Evolutionary conservation across 2,329 filamentous ascomycete genomes (phyloP).

Genomic region (Colletotrichum liaoningense): DNA sequence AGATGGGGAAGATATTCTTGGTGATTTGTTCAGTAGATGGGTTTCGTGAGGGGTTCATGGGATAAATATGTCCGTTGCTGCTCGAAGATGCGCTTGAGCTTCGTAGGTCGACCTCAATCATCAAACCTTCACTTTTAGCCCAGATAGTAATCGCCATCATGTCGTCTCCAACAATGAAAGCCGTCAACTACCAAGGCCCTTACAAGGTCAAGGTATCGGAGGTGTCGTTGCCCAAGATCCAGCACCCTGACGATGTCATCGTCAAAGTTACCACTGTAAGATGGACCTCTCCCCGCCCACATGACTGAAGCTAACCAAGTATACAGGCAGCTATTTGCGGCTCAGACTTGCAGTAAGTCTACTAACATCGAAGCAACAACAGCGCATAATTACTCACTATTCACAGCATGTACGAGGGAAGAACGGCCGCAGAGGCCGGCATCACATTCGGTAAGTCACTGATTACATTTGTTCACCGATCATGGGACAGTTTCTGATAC

Average conservation of each 20-base stretch:
- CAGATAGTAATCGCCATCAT: not conserved
- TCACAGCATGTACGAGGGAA: conserved; percentile 72
- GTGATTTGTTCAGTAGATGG: not conserved
- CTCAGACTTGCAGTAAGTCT: conserved; percentile 57
- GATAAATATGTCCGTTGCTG: conserved; percentile 9
- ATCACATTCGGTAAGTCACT: conserved; percentile 64
- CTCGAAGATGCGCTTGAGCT: not conserved
- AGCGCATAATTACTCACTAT: conserved; percentile 38
- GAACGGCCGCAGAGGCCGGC: conserved; percentile 71
- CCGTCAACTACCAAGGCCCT: conserved; percentile 71
- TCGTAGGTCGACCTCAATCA: not conserved
- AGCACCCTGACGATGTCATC: conserved; percentile 74
- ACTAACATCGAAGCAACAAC: conserved; percentile 5
- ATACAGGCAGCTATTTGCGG: conserved; percentile 62
- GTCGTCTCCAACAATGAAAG: conserved; percentile 64
- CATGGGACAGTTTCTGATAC: too few species aligned
- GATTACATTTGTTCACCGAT: too few species aligned
- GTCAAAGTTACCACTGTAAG: conserved; percentile 74
- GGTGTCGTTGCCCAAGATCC: conserved; percentile 65
- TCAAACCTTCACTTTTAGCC: not conserved
- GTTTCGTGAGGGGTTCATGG: conserved; percentile 14
- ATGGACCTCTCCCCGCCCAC: not conserved
- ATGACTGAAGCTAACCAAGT: not conserved
- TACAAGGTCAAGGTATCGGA: conserved; percentile 73
- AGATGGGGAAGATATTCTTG: not conserved